A percentile compares a stretch with the other conserved stretches of the same genome.
phyloP scores from a whole-genome alignment of 2,329 filamentous ascomycete species.

The Trichoderma afroharzianum region DNA sequence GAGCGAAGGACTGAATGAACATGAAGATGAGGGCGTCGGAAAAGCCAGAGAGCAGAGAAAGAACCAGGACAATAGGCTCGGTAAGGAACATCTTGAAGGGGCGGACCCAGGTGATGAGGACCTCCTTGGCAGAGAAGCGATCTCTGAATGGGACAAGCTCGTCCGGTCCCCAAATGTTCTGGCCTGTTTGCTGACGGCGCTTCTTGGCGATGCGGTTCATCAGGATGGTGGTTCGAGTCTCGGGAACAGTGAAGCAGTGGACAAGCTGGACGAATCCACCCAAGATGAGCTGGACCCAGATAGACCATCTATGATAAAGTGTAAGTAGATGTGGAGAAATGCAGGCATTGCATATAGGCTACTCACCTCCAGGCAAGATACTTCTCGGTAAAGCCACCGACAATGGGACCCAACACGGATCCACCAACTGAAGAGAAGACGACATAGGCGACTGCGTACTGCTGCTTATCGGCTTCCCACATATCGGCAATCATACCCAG shows the following conservation, averaged over 20 bases:
- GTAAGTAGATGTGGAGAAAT: constrained; percentile 15
- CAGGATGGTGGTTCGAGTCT: constrained; percentile 73
- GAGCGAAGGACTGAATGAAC: constrained; percentile 66
- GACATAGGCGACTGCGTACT: constrained; percentile 72
- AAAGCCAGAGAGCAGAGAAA: constrained; percentile 70
- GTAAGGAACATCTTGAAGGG: constrained; percentile 71
- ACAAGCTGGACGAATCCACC: constrained; percentile 65
- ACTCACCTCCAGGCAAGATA: constrained; percentile 62
- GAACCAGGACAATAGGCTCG: constrained; percentile 68
- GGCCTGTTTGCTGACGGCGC: constrained; percentile 56
- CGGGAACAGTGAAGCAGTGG: constrained; percentile 68
- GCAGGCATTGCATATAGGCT: rapidly evolving
- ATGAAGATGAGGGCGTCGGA: constrained; percentile 74
- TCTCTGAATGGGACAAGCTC: constrained; percentile 62
- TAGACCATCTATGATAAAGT: constrained; percentile 50
- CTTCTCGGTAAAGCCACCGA: constrained; percentile 72
- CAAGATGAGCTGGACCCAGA: constrained; percentile 83
- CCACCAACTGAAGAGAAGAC: constrained; percentile 78
- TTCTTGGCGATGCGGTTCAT: constrained; percentile 77
- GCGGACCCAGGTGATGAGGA: constrained; percentile 55
- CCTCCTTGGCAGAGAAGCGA: constrained; percentile 56
- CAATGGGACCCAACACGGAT: constrained; percentile 70
- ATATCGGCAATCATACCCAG: constrained; percentile 73
- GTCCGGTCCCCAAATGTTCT: constrained; percentile 67
- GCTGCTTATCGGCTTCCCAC: constrained; percentile 67